Evolutionary conservation across 495 filamentous ascomycete species (phyloP), one percentile per base, ranked within the genome.

Genomic region (Chaetomium tenue): DNA sequence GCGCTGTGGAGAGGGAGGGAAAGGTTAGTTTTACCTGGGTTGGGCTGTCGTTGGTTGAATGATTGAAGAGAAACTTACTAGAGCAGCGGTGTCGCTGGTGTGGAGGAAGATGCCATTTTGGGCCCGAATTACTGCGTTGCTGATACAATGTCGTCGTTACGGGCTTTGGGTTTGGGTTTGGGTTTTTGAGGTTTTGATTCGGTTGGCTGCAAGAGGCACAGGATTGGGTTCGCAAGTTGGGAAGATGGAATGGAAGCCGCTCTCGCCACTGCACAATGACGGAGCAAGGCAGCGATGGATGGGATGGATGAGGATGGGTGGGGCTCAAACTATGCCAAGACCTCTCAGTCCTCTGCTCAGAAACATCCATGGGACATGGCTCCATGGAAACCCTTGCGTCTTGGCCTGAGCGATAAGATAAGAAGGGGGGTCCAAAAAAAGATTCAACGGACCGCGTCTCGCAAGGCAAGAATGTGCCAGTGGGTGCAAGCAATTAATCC

Each of bases 21-120:
- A 15, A 16, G 40, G 51, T 18, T 33, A n/a, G 71, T 72, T 70
- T 65, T 65, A 11, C 9, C 33, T 70, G 68, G 63, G 54, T 58
- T n/a, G 15, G 51, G 16, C 6, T 37, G 33, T 37, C 9, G 33
- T 8, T 3, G 33, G 6, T 37, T 7, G 33, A 1, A 37, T 37
- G 33, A 37, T 37, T 37, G 33, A 12, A 9, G 18, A 13, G 20
- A 58, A 15, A 61, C 37, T 22, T 80, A 91, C 90, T 93, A 93
- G 77, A 93, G 88, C 65, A 93, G 82, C 66, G 86, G 89, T 63
- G 87, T 91, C 67, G 87, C 78, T 51, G 86, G 81, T 63, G 85
- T 86, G 28, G 90, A 93, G n/a, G 90, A 91, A 57, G 90, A 93
- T 54, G 89, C 89, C 90, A 92, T 92, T 12, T 65, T 68, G 68